Base-by-base conservation (phyloP, 139 green algal genomes). In the Prasinococcaceae sp. region DNA sequence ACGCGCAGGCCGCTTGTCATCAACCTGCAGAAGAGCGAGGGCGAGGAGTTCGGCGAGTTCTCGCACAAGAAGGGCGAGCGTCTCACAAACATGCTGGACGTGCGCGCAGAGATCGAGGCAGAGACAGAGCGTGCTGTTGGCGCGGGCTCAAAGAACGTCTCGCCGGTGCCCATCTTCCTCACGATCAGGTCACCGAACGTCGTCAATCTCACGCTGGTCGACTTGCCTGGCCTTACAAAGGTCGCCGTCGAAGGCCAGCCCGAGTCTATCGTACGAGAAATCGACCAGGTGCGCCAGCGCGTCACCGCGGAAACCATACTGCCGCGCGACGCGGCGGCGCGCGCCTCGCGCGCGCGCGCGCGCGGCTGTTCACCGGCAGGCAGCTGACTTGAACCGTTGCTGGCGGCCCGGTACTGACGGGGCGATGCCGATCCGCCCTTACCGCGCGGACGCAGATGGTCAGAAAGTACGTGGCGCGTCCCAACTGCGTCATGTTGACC, bases 201-300 rank as follows among this genome's bases (percentile, higher is more conserved):
- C 6, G 88, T 86, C 26, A 92, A 88, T 55, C 68, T 97, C 23
- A 94, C 85, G 1, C 68, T 97, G 50, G 83, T 97, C 24, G 88
- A 97, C 58, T 93, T 97, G 81, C 88, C 88, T 54, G 84, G 87
- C 40, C 62, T 95, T 35, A 96, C 88, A 28, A 96, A 95, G 71
- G 79, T 95, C 44, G 79, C 88, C 29, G 94, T 94, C 49, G 85
- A 94, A 45, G 83, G 87, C n/a, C 86, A 95, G 79, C 84, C 84
- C 10, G 72, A 74, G 49, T 82, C 63, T 66, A 96, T 96, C 50
- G 86, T 96, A 47, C 53, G 73, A 38, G 85, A 95, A 28, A 79
- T 96, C 36, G 87, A 96, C 49, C 74, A 90, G 49, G 95, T 96
- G 88, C 86, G 81, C 0, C 74, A 75, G n/a, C n/a, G n/a, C n/a